Conservation (phyloP, 2,329 filamentous ascomycete species). For the Hymenotorrendiella dingleyae region DNA sequence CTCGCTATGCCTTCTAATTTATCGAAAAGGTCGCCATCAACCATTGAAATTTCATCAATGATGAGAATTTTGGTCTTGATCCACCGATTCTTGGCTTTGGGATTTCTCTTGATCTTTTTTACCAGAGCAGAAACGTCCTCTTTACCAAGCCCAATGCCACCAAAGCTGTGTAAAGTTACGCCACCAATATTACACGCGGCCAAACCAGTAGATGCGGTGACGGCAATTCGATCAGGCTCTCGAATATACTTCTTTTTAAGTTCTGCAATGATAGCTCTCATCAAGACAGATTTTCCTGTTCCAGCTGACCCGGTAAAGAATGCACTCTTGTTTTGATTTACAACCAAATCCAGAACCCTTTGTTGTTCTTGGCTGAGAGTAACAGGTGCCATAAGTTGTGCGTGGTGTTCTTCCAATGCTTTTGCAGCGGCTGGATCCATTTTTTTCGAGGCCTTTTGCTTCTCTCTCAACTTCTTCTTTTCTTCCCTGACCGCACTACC, state of each 20-base stretch:
- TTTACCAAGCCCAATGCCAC: slow-evolving; percentile 92
- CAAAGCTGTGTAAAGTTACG: slow-evolving; percentile 91
- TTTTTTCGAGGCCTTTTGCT: slow-evolving; percentile 43
- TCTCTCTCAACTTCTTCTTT: slow-evolving; percentile 66
- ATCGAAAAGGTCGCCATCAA: slow-evolving; percentile 94
- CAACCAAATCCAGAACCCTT: slow-evolving; percentile 75
- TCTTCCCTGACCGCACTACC: slow-evolving; percentile 73
- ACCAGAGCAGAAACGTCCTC: slow-evolving; percentile 74
- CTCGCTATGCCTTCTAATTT: slow-evolving; percentile 88
- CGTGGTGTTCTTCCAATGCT: slow-evolving; percentile 37
- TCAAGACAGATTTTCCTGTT: slow-evolving; percentile 94
- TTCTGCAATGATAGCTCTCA: slow-evolving; percentile 82
- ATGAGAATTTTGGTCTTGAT: slow-evolving; percentile 79
- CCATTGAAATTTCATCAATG: slow-evolving; percentile 97
- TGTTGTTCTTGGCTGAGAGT: slow-evolving; percentile 77
- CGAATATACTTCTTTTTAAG: slow-evolving; percentile 69
- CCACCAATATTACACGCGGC: slow-evolving; percentile 96
- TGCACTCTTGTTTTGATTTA: slow-evolving; percentile 75
- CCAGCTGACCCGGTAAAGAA: slow-evolving; percentile 97
- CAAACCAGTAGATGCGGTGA: slow-evolving; percentile 92
- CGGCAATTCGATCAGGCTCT: slow-evolving; percentile 79
- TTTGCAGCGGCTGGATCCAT: slow-evolving; percentile 38
- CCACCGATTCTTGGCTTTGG: slow-evolving; percentile 86
- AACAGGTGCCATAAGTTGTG: slow-evolving; percentile 31
- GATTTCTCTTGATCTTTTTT: slow-evolving; percentile 84